phyloP scores from a whole-genome alignment of 768 basidiomycete species.

The Hypsizygus marmoreus region DNA sequence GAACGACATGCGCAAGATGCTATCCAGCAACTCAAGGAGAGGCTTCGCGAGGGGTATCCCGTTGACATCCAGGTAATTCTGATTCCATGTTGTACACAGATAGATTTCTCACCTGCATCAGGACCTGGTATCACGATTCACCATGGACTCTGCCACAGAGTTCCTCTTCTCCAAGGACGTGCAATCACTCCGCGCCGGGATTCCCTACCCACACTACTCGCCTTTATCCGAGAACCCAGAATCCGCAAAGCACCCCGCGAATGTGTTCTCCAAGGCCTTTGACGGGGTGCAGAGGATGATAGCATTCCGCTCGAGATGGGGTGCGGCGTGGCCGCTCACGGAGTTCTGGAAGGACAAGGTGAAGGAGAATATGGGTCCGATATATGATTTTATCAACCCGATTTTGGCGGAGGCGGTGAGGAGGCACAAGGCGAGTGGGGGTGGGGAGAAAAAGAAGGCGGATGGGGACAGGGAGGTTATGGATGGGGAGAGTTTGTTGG shows the following conservation, averaged over 20 bases:
- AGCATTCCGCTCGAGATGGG: conserved; percentile 38
- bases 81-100: too few relatives aligned
- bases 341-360: conserved; percentile 57
- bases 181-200: conserved; percentile 45
- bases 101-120: conserved; percentile 12
- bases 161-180: conserved; percentile 61
- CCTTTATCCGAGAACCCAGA: conserved; percentile 26
- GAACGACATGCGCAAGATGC: conserved; percentile 53
- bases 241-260: conserved; percentile 36
- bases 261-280: conserved; percentile 52
- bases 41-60: conserved; percentile 47
- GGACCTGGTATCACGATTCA: conserved; percentile 53
- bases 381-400: conserved; percentile 55
- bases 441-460: conserved; percentile 19
- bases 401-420: conserved; percentile 50
- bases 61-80: conserved; percentile 59
- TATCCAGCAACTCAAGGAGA: conserved; percentile 42
- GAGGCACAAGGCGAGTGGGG: conserved; percentile 21
- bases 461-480: conserved; percentile 26
- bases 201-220: conserved; percentile 47
- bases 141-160: conserved; percentile 64
- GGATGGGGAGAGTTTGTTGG: conserved; percentile 47
- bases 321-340: conserved; percentile 45
- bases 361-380: conserved; percentile 44
- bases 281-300: conserved; percentile 40